A percentile compares a stretch with the other conserved stretches of the same genome.
These are phyloP conservation scores for Psophocarpus tetragonolobus DNA, from an alignment of 306 rosid genomes.

Conservation along the genomic window DNA sequence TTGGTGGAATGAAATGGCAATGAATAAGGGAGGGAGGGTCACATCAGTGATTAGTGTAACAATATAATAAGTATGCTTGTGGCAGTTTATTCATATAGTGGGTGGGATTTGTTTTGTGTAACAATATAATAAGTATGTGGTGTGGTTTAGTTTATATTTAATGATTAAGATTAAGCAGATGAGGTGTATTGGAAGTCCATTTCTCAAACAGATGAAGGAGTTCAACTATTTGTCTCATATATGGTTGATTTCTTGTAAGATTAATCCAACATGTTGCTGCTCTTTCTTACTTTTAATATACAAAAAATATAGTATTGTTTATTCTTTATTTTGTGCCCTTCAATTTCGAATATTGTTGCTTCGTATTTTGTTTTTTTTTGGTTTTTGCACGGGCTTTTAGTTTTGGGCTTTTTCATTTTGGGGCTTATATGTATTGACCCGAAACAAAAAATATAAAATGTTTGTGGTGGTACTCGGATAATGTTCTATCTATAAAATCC, in stretches of 20 bases:
- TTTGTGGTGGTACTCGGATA: neutral
- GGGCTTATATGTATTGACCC: slow-evolving; percentile 1
- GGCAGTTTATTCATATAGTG: slow-evolving; percentile 24
- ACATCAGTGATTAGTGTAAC: slow-evolving; percentile 25
- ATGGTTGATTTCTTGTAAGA: neutral
- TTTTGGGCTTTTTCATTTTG: neutral
- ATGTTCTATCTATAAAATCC: neutral
- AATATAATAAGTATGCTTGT: neutral
- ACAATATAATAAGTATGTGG: slow-evolving; percentile 40
- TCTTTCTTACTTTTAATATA: neutral
- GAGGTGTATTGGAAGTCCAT: slow-evolving; percentile 37
- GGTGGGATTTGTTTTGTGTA: slow-evolving; percentile 25
- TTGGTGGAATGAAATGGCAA: slow-evolving; percentile 31
- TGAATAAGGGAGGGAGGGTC: slow-evolving; percentile 21
- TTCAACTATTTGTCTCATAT: neutral
- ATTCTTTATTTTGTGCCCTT: neutral
- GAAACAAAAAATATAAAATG: neutral
- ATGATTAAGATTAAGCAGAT: slow-evolving; percentile 1
- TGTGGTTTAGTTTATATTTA: slow-evolving; percentile 38
- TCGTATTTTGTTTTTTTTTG: neutral
- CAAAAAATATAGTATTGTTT: no score
- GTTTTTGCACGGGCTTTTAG: neutral
- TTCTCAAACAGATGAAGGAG: slow-evolving; percentile 34
- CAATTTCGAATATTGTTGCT: no score
- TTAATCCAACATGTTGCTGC: neutral